Evolutionary conservation across 2,329 filamentous ascomycete genomes (phyloP).

Genomic region (Sclerotinia nivalis): DNA sequence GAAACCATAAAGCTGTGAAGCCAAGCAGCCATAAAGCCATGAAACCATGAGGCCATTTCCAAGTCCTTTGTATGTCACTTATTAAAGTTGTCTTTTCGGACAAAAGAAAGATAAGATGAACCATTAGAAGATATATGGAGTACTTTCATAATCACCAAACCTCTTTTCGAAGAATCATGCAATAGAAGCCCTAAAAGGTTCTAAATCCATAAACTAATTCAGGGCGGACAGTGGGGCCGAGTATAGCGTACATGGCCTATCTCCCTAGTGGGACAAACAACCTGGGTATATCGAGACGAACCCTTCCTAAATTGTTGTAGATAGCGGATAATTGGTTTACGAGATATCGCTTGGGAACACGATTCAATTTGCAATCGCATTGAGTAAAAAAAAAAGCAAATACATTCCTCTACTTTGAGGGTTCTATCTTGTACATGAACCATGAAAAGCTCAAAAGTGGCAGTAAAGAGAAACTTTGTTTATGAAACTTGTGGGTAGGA

Average conservation of each 20-base stretch:
- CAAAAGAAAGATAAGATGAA: not conserved
- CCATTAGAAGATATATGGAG: too few relatives aligned
- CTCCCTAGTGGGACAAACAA: not conserved
- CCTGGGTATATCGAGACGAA: slow-evolving; percentile 2
- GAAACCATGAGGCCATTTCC: not conserved
- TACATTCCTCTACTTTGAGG: not conserved
- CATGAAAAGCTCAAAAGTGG: slow-evolving; percentile 4
- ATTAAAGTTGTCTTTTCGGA: not conserved
- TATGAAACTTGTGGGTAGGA: not conserved
- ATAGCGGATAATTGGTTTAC: slow-evolving; percentile 13
- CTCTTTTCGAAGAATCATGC: not conserved
- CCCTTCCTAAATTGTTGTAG: not conserved
- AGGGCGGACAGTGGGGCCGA: slow-evolving; percentile 2
- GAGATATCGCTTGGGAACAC: not conserved
- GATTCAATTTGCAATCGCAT: slow-evolving; percentile 2
- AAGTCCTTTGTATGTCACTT: not conserved
- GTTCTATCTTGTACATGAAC: not conserved
- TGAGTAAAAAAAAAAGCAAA: slow-evolving; percentile 3
- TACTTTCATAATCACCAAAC: too few relatives aligned
- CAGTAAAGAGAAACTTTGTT: not conserved
- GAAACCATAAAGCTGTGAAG: too few relatives aligned
- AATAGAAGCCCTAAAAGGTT: slow-evolving; percentile 10
- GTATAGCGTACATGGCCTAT: slow-evolving; percentile 1
- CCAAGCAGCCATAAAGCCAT: not conserved
- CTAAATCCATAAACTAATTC: slow-evolving; percentile 5